Percentiles rank a stretch among this genome's conserved stretches.
These are phyloP conservation scores for Fragaria nilgerrensis DNA, from an alignment of 306 rosid species.

Conservation along the genomic window DNA sequence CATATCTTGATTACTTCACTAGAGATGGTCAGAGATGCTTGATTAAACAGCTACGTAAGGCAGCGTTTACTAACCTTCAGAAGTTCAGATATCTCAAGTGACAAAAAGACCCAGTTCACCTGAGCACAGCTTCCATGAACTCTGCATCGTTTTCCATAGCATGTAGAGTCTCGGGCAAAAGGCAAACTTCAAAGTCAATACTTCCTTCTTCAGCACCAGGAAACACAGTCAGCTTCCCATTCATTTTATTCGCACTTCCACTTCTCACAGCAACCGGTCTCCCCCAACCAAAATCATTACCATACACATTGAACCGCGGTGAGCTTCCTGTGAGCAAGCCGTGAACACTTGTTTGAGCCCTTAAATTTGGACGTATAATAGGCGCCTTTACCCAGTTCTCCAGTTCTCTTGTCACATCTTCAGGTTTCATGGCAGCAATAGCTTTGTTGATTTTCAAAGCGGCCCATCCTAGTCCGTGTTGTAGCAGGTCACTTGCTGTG, in stretches of 20 bases:
- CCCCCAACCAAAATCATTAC: constrained; percentile 30
- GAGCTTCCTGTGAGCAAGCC: constrained; percentile 34
- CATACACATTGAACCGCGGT: constrained; percentile 38
- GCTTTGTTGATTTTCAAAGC: constrained; percentile 36
- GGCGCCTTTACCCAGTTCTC: constrained; percentile 39
- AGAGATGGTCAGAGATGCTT: not conserved
- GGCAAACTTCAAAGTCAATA: constrained; percentile 40
- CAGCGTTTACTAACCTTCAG: not conserved
- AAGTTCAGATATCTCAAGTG: not conserved
- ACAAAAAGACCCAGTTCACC: not conserved
- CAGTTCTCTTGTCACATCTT: not conserved
- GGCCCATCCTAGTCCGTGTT: constrained; percentile 24
- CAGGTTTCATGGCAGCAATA: constrained; percentile 16
- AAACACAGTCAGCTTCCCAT: constrained; percentile 5
- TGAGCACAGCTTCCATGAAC: constrained; percentile 27
- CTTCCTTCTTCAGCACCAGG: constrained; percentile 46
- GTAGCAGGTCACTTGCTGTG: constrained; percentile 28
- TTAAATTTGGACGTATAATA: not conserved
- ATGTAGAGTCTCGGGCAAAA: constrained; percentile 29
- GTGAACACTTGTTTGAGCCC: not conserved
- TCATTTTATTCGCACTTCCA: not conserved
- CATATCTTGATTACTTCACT: not conserved
- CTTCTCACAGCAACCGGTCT: not conserved
- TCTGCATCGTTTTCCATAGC: constrained; percentile 30
- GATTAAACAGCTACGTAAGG: not conserved